These are phyloP conservation scores for Parastagonospora nodorum DNA, from an alignment of 2,329 filamentous ascomycete genomes.

Conservation along the genomic window DNA sequence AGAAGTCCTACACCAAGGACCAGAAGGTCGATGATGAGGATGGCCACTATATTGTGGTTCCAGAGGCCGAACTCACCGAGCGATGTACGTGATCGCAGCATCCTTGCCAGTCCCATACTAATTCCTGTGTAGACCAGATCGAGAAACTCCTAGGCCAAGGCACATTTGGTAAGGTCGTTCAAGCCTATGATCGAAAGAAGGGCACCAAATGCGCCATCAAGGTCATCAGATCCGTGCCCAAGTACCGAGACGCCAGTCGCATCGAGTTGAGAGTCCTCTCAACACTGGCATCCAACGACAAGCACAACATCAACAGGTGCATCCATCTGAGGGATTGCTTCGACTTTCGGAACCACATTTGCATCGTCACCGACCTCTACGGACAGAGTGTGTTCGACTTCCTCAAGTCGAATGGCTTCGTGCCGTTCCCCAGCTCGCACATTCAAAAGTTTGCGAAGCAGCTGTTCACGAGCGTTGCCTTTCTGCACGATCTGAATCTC, in stretches of 20 bases:
- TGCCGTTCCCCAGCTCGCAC: constrained; percentile 97
- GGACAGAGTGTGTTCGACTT: constrained; percentile 99
- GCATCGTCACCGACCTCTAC: constrained; percentile 76
- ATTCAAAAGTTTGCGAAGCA: constrained; percentile 97
- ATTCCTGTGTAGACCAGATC: constrained; percentile 72
- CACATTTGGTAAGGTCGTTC: constrained; percentile 97
- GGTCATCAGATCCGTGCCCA: constrained; percentile 97
- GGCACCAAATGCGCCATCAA: constrained; percentile 91
- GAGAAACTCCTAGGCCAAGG: constrained; percentile 90
- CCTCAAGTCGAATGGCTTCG: constrained; percentile 91
- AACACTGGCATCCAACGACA: constrained; percentile 89
- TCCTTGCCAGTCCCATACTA: not conserved
- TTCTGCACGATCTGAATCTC: constrained; percentile 93
- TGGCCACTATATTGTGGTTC: constrained; percentile 92
- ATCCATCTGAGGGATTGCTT: constrained; percentile 97
- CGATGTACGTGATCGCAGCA: constrained; percentile 70
- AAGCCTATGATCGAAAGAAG: constrained; percentile 79
- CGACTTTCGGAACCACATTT: constrained; percentile 96
- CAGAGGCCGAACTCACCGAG: constrained; percentile 83
- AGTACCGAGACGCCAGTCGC: constrained; percentile 93
- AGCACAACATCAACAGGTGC: constrained; percentile 90
- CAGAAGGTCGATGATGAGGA: constrained; percentile 93
- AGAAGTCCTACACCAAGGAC: constrained; percentile 57
- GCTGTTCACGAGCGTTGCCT: constrained; percentile 96
- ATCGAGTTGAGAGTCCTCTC: constrained; percentile 94